phyloP scores from a whole-genome alignment of 2,329 filamentous ascomycete genomes.

The Penicillium oxalicum region DNA sequence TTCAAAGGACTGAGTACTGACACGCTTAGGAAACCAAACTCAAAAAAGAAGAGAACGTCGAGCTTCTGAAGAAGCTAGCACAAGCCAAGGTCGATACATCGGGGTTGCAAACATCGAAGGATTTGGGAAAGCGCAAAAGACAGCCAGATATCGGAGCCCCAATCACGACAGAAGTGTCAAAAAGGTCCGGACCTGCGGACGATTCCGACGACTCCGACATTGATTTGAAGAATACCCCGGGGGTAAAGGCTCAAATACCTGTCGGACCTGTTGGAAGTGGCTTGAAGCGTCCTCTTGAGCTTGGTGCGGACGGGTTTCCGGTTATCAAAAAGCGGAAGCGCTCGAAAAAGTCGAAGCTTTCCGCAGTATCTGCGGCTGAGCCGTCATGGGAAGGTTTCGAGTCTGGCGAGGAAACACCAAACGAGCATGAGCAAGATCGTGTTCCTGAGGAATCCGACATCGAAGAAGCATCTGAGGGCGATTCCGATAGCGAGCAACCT shows the following conservation, averaged over 20 bases:
- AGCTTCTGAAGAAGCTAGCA: conserved; percentile 75
- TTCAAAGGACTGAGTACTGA: conserved; percentile 10
- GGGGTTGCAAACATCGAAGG: conserved; percentile 69
- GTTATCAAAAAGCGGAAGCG: conserved; percentile 78
- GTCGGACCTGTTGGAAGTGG: conserved; percentile 56
- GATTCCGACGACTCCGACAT: conserved; percentile 32
- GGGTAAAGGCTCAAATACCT: conserved; percentile 47
- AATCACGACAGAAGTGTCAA: conserved; percentile 15
- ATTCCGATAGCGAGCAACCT: conserved; percentile 27
- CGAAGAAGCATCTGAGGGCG: conserved; percentile 1
- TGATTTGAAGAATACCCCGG: conserved; percentile 17
- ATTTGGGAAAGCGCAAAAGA: conserved; percentile 65
- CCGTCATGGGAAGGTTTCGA: conserved; percentile 44
- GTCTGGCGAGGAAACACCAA: conserved; percentile 42
- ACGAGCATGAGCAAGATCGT: conserved; percentile 26
- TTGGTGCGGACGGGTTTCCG: conserved; percentile 72
- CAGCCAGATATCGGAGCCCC: conserved; percentile 45
- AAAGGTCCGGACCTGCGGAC: conserved; percentile 25
- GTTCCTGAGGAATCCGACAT: conserved; percentile 12
- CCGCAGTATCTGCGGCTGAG: conserved; percentile 30
- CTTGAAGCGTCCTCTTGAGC: conserved; percentile 76
- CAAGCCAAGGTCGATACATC: conserved; percentile 74
- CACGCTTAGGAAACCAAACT: conserved; percentile 69
- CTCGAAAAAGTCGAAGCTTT: conserved; percentile 46
- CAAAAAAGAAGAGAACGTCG: conserved; percentile 85